Percentiles rank a stretch among this genome's conserved stretches.
These are phyloP conservation scores for Eimeria necatrix DNA, from an alignment of 169 alveolate species.

Conservation along the genomic window DNA sequence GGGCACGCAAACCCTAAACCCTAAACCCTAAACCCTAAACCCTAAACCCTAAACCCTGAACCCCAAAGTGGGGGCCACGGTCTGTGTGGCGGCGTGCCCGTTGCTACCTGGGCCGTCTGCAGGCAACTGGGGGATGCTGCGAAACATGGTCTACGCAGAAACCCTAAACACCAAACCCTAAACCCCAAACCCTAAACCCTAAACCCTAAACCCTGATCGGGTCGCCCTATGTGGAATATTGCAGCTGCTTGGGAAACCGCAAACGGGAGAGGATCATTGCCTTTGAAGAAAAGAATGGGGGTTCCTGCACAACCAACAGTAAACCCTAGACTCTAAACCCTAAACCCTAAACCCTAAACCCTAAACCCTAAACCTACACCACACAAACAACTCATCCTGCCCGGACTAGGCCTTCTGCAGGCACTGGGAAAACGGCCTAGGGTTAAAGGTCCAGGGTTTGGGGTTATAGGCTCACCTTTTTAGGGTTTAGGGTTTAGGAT, in stretches of 20 bases:
- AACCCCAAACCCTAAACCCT: no score
- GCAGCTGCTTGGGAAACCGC: slow-evolving; percentile 39
- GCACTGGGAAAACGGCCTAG: no score
- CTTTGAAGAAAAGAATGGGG: slow-evolving; percentile 17
- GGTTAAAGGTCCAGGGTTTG: no score
- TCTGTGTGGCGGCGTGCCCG: neutral
- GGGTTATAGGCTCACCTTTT: no score
- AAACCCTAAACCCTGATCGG: slow-evolving; percentile 1
- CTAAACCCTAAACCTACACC: neutral
- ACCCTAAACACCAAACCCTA: no score
- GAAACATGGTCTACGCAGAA: neutral
- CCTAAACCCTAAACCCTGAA: no score
- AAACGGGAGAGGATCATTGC: neutral
- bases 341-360: neutral
- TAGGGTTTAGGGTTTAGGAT: no score
- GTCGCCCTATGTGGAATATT: neutral
- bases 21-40: no score
- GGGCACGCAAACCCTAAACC: no score
- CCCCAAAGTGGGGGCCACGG: no score
- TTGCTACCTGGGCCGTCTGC: neutral
- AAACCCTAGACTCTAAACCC: neutral
- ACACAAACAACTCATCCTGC: neutral
- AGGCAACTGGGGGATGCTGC: neutral
- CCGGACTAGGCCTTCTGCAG: no score
- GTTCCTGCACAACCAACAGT: neutral